A percentile compares a stretch with the other conserved stretches of the same genome.
These are phyloP conservation scores for Ceratocystis variospora DNA, from an alignment of 2,329 filamentous ascomycete genomes.

Conservation along the genomic window DNA sequence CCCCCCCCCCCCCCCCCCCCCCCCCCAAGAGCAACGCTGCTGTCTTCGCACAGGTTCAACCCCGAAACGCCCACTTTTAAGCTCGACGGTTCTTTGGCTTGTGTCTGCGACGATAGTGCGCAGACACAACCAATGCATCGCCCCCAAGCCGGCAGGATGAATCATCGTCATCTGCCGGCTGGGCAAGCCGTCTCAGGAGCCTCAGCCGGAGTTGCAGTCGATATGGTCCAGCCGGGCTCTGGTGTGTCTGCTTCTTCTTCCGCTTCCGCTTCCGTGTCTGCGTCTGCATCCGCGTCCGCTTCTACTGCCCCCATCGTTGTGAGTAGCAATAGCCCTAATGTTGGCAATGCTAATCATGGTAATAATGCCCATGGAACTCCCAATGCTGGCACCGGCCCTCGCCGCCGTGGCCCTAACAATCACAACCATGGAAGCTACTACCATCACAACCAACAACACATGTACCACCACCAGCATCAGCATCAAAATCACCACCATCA, in stretches of 20 bases:
- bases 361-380: slow-evolving; percentile 25
- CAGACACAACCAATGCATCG: slow-evolving; percentile 21
- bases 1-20: no score
- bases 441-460: slow-evolving; percentile 22
- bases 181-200: slow-evolving; percentile 49
- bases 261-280: no score
- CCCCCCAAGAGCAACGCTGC: slow-evolving; percentile 16
- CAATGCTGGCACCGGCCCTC: slow-evolving; percentile 28
- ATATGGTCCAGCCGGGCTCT: slow-evolving; percentile 22
- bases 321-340: slow-evolving; percentile 9
- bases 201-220: slow-evolving; percentile 11
- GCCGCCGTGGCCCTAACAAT: slow-evolving; percentile 21
- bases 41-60: slow-evolving; percentile 17
- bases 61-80: slow-evolving; percentile 19
- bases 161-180: slow-evolving; percentile 62
- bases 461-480: slow-evolving; percentile 24
- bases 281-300: not conserved
- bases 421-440: slow-evolving; percentile 6
- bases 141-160: slow-evolving; percentile 63
- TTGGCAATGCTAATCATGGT: slow-evolving; percentile 22
- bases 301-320: slow-evolving; percentile 11
- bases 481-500: slow-evolving; percentile 22
- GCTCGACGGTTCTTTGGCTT: slow-evolving; percentile 17
- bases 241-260: not conserved
- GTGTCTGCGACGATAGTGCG: slow-evolving; percentile 19